phyloP scores from a whole-genome alignment of 2,329 filamentous ascomycete genomes.

The Exophiala calicioides region DNA sequence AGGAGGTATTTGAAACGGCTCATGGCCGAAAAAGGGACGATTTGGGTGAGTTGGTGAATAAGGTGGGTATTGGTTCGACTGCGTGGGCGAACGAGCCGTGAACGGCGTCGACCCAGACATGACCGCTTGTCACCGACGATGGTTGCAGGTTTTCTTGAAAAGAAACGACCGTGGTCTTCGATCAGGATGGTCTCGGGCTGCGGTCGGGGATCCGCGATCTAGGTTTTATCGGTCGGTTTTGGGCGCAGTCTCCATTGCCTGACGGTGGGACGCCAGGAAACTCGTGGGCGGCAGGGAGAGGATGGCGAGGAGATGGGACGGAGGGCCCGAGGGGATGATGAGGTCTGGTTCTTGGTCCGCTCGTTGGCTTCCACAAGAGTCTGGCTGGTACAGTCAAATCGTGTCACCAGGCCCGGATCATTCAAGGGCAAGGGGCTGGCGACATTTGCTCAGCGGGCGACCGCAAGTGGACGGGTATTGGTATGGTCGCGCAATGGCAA shows the following conservation, averaged over 20 bases:
- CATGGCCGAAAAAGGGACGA: conserved; percentile 47
- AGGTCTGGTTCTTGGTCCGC: conserved; percentile 1
- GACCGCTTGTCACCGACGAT: too few species aligned
- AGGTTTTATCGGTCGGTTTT: conserved; percentile 18
- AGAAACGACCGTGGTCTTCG: too few species aligned
- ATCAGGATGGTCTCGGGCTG: too few species aligned
- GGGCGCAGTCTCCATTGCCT: conserved; percentile 22
- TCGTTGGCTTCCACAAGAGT: conserved; percentile 6
- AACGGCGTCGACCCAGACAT: conserved; percentile 40
- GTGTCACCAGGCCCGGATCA: conserved; percentile 23
- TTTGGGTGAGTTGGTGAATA: conserved; percentile 46
- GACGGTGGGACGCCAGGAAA: conserved; percentile 2
- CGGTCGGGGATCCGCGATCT: conserved; percentile 6
- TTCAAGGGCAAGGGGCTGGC: conserved; percentile 25
- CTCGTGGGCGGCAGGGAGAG: conserved; percentile 2
- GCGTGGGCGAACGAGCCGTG: conserved; percentile 47
- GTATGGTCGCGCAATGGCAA: conserved; percentile 18
- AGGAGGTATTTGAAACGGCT: conserved; percentile 36
- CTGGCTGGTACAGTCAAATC: conserved; percentile 16
- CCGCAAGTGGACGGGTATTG: too few species aligned
- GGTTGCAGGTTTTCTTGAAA: too few species aligned
- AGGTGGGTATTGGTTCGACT: conserved; percentile 45
- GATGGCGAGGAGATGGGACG: conserved; percentile 2
- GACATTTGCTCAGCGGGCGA: conserved; percentile 19
- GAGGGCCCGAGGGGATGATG: conserved; percentile 1